Percentiles rank a stretch among this genome's conserved stretches.
Evolutionary conservation across 345 rosid species (phyloP).

Genomic region (Litchi chinensis): DNA sequence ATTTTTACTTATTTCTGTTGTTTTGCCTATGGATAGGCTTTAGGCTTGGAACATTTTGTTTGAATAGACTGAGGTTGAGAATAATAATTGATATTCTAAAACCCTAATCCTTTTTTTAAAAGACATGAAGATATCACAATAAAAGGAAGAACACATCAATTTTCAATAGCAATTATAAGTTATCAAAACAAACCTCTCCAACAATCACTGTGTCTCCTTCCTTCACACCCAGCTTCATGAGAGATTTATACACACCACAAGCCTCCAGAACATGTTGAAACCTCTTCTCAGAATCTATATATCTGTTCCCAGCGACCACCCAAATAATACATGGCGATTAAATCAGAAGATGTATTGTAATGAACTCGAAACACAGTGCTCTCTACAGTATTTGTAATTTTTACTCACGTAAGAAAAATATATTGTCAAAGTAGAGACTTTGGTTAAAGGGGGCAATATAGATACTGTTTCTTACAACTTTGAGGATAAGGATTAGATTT

Average conservation of each 20-base stretch:
- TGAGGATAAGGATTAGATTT: background rate
- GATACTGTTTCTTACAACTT: background rate
- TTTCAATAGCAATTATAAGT: background rate
- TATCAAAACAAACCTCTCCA: constrained; percentile 69
- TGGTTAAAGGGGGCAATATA: background rate
- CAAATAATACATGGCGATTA: constrained; percentile 2
- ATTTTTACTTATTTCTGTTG: no score
- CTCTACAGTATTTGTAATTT: background rate
- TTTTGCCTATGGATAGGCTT: no score
- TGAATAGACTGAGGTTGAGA: no score
- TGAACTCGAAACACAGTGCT: background rate
- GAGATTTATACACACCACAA: constrained; percentile 77
- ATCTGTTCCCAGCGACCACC: constrained; percentile 44
- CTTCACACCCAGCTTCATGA: constrained; percentile 79
- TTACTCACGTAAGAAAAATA: background rate
- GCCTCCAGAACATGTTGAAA: constrained; percentile 92
- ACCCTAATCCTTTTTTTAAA: no score
- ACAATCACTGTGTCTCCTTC: constrained; percentile 91
- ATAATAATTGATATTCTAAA: no score
- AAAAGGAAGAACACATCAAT: background rate
- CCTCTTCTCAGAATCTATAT: constrained; percentile 80
- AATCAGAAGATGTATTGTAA: background rate
- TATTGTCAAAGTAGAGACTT: background rate
- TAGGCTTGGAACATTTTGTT: no score
- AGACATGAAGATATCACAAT: background rate